A percentile compares a stretch with the other conserved stretches of the same genome.
Conservation (phyloP, 192 early-diverging fungal genomes). For the Podila horticola region DNA sequence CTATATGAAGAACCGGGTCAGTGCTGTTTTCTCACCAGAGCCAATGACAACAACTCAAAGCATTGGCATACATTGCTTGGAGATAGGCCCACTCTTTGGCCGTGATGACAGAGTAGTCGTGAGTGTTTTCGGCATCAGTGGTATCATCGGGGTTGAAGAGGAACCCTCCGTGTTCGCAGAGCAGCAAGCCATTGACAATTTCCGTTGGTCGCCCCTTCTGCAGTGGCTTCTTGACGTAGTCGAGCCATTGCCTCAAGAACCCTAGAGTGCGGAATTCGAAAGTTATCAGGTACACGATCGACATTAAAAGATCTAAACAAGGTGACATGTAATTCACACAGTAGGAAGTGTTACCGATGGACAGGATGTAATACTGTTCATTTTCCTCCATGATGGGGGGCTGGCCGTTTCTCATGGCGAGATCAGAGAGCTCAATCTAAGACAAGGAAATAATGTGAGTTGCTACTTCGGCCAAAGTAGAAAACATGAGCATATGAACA, state of each 20-base stretch:
- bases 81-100: constrained; percentile 25
- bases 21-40: too few species aligned
- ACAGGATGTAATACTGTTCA: background rate
- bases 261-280: background rate
- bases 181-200: constrained; percentile 12
- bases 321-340: background rate
- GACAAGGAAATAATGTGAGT: background rate
- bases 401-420: background rate
- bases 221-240: constrained; percentile 20
- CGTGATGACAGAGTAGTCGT: constrained; percentile 8
- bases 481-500: background rate
- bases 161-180: constrained; percentile 27
- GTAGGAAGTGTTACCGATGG: background rate
- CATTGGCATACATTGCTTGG: constrained; percentile 15
- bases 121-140: constrained; percentile 6
- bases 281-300: background rate
- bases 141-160: constrained; percentile 18
- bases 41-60: too few species aligned
- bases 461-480: too few species aligned
- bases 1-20: background rate
- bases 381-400: background rate
- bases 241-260: constrained; percentile 29
- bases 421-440: background rate
- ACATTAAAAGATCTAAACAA: background rate
- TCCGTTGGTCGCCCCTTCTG: constrained; percentile 6